Evolutionary conservation across 2,329 filamentous ascomycete species (phyloP).

Genomic region (Metarhizium robertsii): DNA sequence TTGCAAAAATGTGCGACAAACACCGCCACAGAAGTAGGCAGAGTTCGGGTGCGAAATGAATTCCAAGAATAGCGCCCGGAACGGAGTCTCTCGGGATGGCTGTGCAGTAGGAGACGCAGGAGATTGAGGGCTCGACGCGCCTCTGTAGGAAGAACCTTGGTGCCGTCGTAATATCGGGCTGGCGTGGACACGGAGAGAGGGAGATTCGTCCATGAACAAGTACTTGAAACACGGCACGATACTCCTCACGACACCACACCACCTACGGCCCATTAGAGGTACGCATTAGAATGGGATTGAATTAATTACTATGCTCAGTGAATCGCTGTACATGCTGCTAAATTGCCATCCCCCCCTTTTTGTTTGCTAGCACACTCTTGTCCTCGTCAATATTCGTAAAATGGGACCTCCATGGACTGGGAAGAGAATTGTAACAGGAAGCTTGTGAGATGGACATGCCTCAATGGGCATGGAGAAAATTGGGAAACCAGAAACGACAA

Average conservation of each 20-base stretch:
- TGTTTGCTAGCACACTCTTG: background rate
- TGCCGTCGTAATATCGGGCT: too few relatives aligned
- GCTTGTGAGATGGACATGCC: background rate
- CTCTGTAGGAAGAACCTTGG: too few relatives aligned
- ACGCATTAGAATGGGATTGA: too few relatives aligned
- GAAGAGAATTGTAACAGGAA: background rate
- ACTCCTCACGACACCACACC: too few relatives aligned
- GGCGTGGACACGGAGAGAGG: too few relatives aligned
- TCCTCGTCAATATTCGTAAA: background rate
- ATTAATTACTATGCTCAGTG: background rate
- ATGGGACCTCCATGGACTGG: background rate
- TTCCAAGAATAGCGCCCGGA: too few relatives aligned
- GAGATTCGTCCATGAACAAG: too few relatives aligned
- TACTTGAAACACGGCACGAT: too few relatives aligned
- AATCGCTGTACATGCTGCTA: background rate
- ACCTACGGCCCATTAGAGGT: too few relatives aligned
- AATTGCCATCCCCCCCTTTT: background rate
- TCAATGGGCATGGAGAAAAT: background rate
- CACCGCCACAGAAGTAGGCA: background rate
- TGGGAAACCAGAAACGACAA: background rate
- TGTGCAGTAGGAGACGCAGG: too few relatives aligned
- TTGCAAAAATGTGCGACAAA: background rate
- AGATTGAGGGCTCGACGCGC: too few relatives aligned
- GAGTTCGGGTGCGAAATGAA: background rate
- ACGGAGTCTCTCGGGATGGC: too few relatives aligned